Base-by-base conservation (phyloP, 352 stramenopile genomes). In the Phytophthora crassamura region DNA sequence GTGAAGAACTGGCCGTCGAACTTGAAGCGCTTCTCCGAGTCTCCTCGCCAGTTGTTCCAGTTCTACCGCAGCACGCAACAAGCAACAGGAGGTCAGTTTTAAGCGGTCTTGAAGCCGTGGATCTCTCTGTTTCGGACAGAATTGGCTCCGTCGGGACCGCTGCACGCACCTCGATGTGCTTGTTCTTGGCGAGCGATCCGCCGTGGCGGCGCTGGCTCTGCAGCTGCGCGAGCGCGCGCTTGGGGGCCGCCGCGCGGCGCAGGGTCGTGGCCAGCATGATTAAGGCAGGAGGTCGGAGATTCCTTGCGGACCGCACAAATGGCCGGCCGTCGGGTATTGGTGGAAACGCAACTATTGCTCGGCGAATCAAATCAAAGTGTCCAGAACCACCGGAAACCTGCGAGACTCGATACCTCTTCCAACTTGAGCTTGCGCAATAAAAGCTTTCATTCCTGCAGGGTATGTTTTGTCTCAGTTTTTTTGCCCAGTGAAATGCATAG, bases 41-140 rank as follows among this genome's bases (percentile, higher is more conserved):
- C 84, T 49, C 84, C 84, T 62, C 84, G 82, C 84, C 84, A 93
- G 72, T 93, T 93, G 77, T 90, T 91, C 78, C 86, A 93, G 75
- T 89, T 93, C 84, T 93, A 51, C 36, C 59, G 39, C 15, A 49
- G 7, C 53, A 15, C 57, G 46, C 16, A 39, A 28, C 11, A 14
- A 16, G 50, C 3, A 59, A 60, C 7, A 28, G 36, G 6, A 46
- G 16, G 48, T 65, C 47, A 72, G 48, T 39, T 48, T 52, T 3
- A 41, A 41, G 22, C 22, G 3, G 22, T 25, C 22, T 25, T 25
- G 22, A 25, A 25, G 22, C 22, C 22, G 22, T 25, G 22, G 22
- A 25, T 25, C 22, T 25, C 22, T 25, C 22, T 25, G 3, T 25
- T 25, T 25, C 2, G 22, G 15, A 46, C 38, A 45, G 38, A 46